Evolutionary conservation across 1,284 basidiomycete species (phyloP).

Genomic region (Abortiporus biennis): DNA sequence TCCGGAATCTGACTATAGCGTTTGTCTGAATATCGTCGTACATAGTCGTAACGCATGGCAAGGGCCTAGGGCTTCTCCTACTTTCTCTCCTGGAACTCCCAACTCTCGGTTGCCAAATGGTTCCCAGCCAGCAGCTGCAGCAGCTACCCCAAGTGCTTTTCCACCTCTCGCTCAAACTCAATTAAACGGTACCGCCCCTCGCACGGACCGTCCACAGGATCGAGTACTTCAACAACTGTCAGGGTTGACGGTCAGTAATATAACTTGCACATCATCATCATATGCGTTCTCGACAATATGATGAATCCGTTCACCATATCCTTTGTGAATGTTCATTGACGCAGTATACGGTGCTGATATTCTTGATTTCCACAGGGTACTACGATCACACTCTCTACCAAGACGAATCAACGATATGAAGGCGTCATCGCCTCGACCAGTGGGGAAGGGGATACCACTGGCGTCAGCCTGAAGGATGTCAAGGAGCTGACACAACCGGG

Average conservation of each 20-base stretch:
- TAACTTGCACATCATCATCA: too few relatives aligned
- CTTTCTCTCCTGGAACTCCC: conserved; percentile 50
- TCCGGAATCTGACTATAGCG: conserved; percentile 7
- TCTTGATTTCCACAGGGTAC: conserved; percentile 44
- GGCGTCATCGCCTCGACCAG: conserved; percentile 60
- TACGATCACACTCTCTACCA: conserved; percentile 64
- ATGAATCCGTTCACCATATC: conserved; percentile 9
- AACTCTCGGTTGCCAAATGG: conserved; percentile 43
- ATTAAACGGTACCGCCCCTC: conserved; percentile 41
- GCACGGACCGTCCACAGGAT: conserved; percentile 39
- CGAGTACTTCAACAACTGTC: conserved; percentile 53
- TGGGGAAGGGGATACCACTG: conserved; percentile 58
- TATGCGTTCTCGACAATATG: too few relatives aligned
- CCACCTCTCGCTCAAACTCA: conserved; percentile 42
- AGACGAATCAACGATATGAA: conserved; percentile 62
- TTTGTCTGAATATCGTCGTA: conserved; percentile 13
- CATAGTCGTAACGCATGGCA: conserved; percentile 59
- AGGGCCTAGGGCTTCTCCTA: conserved; percentile 52
- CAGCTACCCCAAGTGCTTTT: conserved; percentile 32
- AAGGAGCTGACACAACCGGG: conserved; percentile 60
- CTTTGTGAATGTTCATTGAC: conserved; percentile 1
- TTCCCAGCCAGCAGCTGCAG: conserved; percentile 26
- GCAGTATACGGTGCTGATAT: not conserved
- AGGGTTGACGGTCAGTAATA: conserved; percentile 54
- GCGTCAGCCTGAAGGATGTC: conserved; percentile 70